Evolutionary conservation across 73 alveolate genomes (phyloP).

Genomic region (Paramecium sexaurelia): DNA sequence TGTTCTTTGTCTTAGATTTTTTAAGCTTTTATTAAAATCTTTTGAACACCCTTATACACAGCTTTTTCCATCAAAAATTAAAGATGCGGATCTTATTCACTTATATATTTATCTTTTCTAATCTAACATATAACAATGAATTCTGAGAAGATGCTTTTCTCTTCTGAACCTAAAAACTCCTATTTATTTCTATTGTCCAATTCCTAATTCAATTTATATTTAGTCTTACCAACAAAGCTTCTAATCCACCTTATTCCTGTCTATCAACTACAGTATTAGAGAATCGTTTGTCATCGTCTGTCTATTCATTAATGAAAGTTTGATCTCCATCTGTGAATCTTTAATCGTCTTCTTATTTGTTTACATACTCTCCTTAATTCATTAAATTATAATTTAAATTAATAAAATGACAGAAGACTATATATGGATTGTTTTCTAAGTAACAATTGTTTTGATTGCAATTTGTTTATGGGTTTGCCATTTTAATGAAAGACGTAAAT

Average conservation of each 20-base stretch:
- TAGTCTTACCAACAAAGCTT: background rate
- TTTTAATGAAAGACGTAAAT: no score
- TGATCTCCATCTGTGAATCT: constrained; percentile 6
- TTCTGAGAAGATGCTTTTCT: background rate
- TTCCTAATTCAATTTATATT: constrained; percentile 16
- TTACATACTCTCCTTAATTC: background rate
- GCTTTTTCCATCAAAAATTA: constrained; percentile 35
- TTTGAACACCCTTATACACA: constrained; percentile 15
- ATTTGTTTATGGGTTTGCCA: no score
- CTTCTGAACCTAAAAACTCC: background rate
- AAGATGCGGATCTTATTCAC: constrained; percentile 24
- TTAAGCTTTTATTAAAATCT: background rate
- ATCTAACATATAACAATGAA: constrained; percentile 7
- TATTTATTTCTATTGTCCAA: background rate
- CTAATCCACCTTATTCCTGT: background rate
- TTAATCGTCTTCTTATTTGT: background rate
- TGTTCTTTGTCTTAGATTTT: constrained; percentile 22
- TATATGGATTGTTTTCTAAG: no score
- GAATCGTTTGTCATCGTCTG: constrained; percentile 55
- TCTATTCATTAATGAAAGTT: constrained; percentile 37
- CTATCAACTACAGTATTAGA: constrained; percentile 9
- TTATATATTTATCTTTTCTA: constrained; percentile 27
- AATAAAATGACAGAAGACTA: background rate
- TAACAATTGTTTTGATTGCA: no score
- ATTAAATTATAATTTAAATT: background rate